phyloP scores from a whole-genome alignment of 768 basidiomycete genomes.

The Pleurotus giganteus region DNA sequence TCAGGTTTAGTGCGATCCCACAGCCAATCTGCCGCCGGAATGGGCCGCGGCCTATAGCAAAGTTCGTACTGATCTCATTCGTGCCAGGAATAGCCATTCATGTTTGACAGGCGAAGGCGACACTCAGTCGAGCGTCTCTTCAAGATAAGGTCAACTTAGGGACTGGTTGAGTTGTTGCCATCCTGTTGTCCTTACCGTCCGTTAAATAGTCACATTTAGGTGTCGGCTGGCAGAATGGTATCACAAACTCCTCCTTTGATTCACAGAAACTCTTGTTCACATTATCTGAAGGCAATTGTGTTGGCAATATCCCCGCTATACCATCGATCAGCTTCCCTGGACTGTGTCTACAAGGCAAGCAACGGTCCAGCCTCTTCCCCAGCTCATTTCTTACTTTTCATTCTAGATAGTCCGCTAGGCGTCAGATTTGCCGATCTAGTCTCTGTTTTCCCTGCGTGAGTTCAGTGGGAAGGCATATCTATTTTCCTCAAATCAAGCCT shows the following conservation, averaged over 20 bases:
- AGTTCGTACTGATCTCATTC: conserved; percentile 23
- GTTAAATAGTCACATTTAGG: conserved; percentile 18
- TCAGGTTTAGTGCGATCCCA: neutral
- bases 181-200: conserved; percentile 6
- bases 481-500: neutral
- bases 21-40: conserved; percentile 44
- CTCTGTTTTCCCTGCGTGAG: conserved; percentile 51
- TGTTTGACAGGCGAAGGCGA: conserved; percentile 39
- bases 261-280: neutral
- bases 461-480: neutral
- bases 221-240: conserved; percentile 43
- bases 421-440: conserved; percentile 45
- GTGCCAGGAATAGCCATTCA: neutral
- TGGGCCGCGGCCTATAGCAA: conserved; percentile 56
- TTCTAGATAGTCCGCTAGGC: conserved; percentile 46
- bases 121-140: conserved; percentile 48
- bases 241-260: neutral
- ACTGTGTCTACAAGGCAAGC: conserved; percentile 46
- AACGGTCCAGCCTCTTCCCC: neutral
- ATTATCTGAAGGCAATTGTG: conserved; percentile 36
- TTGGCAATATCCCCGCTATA: conserved; percentile 49
- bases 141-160: conserved; percentile 58
- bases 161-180: conserved; percentile 35
- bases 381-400: neutral
- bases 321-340: conserved; percentile 47